A percentile compares a stretch with the other conserved stretches of the same genome.
phyloP scores from a whole-genome alignment of 257 asterid genomes.

The Ilex asprella region DNA sequence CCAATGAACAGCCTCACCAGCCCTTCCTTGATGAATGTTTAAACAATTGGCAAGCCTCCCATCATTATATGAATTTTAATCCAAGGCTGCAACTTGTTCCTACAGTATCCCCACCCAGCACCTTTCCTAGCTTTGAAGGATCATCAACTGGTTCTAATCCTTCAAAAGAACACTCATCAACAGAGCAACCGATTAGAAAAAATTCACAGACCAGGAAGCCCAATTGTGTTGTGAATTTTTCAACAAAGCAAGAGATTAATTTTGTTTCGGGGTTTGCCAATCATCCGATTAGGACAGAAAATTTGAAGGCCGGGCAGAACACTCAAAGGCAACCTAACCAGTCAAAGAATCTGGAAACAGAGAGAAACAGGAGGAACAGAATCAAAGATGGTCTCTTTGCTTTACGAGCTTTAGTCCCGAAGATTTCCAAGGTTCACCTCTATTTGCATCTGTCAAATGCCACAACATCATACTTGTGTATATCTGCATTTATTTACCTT shows the following conservation, averaged over 20 bases:
- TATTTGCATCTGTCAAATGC: neutral
- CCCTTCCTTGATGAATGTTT: too few relatives aligned
- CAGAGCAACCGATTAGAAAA: conserved; percentile 10
- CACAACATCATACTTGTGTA: neutral
- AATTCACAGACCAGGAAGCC: conserved; percentile 16
- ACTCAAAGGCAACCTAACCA: conserved; percentile 27
- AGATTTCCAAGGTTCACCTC: conserved; percentile 59
- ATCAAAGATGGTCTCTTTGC: conserved; percentile 55
- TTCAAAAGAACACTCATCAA: conserved; percentile 29
- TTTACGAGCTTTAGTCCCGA: conserved; percentile 81
- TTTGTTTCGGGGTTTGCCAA: conserved; percentile 7
- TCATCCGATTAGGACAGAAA: neutral
- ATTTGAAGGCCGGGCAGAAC: conserved; percentile 19
- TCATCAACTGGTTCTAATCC: conserved; percentile 54
- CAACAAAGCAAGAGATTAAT: conserved; percentile 17
- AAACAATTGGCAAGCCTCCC: too few relatives aligned
- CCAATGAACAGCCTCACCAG: neutral
- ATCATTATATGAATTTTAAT: too few relatives aligned
- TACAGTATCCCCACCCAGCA: too few relatives aligned
- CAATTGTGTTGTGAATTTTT: conserved; percentile 15
- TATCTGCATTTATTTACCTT: neutral
- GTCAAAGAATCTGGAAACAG: conserved; percentile 30
- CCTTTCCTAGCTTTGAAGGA: conserved; percentile 48
- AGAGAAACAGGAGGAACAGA: conserved; percentile 76
- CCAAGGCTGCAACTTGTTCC: too few relatives aligned